These are phyloP conservation scores for Crithidia fasciculata DNA, from an alignment of 208 protist genomes.

Conservation along the genomic window DNA sequence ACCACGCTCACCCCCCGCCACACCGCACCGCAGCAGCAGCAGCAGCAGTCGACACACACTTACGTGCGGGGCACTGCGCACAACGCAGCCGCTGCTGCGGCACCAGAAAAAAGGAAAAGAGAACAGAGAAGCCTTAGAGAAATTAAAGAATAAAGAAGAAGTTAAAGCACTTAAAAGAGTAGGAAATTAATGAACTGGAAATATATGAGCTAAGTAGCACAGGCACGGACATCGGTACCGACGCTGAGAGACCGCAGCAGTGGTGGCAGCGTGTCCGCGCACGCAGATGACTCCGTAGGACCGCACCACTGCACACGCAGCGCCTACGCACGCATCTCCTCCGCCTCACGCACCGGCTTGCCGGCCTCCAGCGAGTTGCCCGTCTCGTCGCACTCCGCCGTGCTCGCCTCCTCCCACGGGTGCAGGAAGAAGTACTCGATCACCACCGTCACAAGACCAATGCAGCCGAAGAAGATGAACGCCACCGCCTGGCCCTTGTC, in stretches of 20 bases:
- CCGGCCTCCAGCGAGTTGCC: background rate
- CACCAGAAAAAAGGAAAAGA: background rate
- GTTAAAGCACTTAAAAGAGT: no score
- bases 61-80: background rate
- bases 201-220: no score
- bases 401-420: slow-evolving; percentile 23
- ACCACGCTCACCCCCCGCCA: background rate
- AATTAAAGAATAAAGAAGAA: slow-evolving; percentile 1
- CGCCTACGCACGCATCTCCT: background rate
- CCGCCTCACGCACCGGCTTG: background rate
- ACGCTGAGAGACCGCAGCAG: no score
- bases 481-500: slow-evolving; percentile 48
- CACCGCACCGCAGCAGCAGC: background rate
- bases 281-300: no score
- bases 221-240: no score
- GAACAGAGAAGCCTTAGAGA: background rate
- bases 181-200: no score
- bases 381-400: background rate
- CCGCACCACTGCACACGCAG: background rate
- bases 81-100: background rate
- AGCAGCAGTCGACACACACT: background rate
- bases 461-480: slow-evolving; percentile 52
- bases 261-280: no score
- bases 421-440: slow-evolving; percentile 44
- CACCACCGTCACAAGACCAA: slow-evolving; percentile 39